phyloP scores from a whole-genome alignment of 2,329 filamentous ascomycete species.

The Ceratocystis harringtonii region DNA sequence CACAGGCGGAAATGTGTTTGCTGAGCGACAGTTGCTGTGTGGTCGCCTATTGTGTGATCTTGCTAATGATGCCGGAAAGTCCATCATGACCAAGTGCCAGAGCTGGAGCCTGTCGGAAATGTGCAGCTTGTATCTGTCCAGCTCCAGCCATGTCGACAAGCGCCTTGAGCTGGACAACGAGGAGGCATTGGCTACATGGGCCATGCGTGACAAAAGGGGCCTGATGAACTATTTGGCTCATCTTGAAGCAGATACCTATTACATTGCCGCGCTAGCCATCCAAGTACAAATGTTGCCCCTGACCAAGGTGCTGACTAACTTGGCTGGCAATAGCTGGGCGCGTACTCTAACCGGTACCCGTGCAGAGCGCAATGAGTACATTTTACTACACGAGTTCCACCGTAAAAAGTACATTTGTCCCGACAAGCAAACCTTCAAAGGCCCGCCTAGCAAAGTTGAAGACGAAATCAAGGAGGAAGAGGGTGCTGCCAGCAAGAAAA shows the following conservation, averaged over 20 bases:
- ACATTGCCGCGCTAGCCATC: constrained; percentile 78
- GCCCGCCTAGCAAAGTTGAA: constrained; percentile 21
- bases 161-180: constrained; percentile 84
- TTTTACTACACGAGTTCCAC: constrained; percentile 92
- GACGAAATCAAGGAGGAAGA: constrained; percentile 34
- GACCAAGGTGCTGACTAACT: constrained; percentile 87
- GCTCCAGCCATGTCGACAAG: constrained; percentile 36
- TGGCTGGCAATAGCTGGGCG: constrained; percentile 97
- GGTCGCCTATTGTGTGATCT: constrained; percentile 86
- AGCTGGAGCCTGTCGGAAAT: constrained; percentile 98
- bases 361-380: constrained; percentile 97
- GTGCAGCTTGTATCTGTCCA: constrained; percentile 76
- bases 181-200: constrained; percentile 72
- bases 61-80: constrained; percentile 93
- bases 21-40: constrained; percentile 76
- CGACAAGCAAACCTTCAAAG: constrained; percentile 75
- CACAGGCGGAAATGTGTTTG: constrained; percentile 78
- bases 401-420: constrained; percentile 96
- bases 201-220: constrained; percentile 58
- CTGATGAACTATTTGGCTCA: constrained; percentile 88
- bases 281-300: constrained; percentile 83
- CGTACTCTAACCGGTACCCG: constrained; percentile 88
- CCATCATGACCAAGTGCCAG: constrained; percentile 90
- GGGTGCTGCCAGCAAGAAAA: constrained; percentile 67
- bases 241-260: constrained; percentile 90